These are phyloP conservation scores for Lactarius vividus DNA, from an alignment of 768 basidiomycete species.

Conservation along the genomic window DNA sequence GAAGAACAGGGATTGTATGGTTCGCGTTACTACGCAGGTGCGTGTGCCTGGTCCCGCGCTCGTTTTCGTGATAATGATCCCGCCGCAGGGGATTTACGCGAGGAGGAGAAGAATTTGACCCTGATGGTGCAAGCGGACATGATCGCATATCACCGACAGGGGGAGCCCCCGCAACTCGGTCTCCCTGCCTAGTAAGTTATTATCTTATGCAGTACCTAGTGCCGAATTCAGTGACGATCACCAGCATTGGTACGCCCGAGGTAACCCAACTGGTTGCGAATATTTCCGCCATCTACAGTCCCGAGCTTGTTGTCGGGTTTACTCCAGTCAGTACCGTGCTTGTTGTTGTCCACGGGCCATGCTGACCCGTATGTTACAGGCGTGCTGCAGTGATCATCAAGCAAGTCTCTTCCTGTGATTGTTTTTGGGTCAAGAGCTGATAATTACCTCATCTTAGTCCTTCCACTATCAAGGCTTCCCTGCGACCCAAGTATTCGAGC, in stretches of 20 bases:
- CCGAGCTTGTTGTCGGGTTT: constrained; percentile 68
- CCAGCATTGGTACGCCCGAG: constrained; percentile 75
- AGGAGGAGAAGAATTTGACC: constrained; percentile 60
- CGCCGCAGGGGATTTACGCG: constrained; percentile 53
- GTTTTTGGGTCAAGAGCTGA: neutral
- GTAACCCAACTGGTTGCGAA: constrained; percentile 74
- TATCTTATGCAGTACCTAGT: neutral
- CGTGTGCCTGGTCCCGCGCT: constrained; percentile 32
- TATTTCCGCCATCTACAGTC: constrained; percentile 75
- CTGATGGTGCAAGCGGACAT: constrained; percentile 92
- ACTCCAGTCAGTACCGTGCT: constrained; percentile 47
- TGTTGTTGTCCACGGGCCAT: neutral
- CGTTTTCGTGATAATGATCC: neutral
- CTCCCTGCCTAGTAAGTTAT: constrained; percentile 62
- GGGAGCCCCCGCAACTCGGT: constrained; percentile 81
- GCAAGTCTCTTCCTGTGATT: constrained; percentile 34
- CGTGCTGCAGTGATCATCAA: constrained; percentile 93
- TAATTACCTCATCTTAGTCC: constrained; percentile 44
- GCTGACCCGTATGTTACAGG: constrained; percentile 37
- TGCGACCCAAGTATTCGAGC: constrained; percentile 84
- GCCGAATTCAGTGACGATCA: neutral
- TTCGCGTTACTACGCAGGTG: constrained; percentile 75
- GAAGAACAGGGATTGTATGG: constrained; percentile 90
- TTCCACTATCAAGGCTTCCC: constrained; percentile 84
- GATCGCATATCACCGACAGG: constrained; percentile 77